Evolutionary conservation across 805 yeast genomes (phyloP), one percentile per base, ranked within the genome.

Genomic region (Myxozyma kluyveri): DNA sequence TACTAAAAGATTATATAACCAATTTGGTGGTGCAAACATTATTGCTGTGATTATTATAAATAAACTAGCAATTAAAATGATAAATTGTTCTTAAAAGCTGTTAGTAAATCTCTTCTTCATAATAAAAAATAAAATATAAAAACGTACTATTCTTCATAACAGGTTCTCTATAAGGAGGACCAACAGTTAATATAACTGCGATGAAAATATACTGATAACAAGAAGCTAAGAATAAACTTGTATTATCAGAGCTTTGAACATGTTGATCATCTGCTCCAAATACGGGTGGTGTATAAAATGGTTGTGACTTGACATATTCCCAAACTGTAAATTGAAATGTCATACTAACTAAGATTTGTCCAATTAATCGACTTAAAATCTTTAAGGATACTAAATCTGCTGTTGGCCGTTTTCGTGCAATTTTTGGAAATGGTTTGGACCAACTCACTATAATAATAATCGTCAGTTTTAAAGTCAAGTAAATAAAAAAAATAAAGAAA

Each of bases 381-480:
- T 90, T 90, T 41, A 91, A 85, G 0, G 96, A 86, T 1, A 93
- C 93, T 54, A 93, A 73, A 67, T 93, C 91, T 0, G 99, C 97
- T 0, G 95, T 87, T 4, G 99, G 99, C 45, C 96, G 77, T 64
- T 89, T 90, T 33, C 72, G 68, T 10, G 80, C 79, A 27, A 93
- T 72, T 21, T 56, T 62, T 1, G 70, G 70, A 63, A 74, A 83
- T 0, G 99, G 95, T 62, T 82, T 81, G 1, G 97, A 84, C 98
- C 99, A 93, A 3, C 97, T 90, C 99, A 93, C 52, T 47, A 44
- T 12, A 24, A 18, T 21, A 12, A 42, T 23, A 37, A 29, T 18
- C 27, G 6, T 36, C 12, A n/a, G n/a, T n/a, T n/a, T n/a, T n/a
- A n/a, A n/a, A n/a, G n/a, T n/a, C 38, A n/a, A 21, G n/a, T n/a